Conservation (phyloP, 164 flowering plant genomes). For the Nymphaea colorata region DNA sequence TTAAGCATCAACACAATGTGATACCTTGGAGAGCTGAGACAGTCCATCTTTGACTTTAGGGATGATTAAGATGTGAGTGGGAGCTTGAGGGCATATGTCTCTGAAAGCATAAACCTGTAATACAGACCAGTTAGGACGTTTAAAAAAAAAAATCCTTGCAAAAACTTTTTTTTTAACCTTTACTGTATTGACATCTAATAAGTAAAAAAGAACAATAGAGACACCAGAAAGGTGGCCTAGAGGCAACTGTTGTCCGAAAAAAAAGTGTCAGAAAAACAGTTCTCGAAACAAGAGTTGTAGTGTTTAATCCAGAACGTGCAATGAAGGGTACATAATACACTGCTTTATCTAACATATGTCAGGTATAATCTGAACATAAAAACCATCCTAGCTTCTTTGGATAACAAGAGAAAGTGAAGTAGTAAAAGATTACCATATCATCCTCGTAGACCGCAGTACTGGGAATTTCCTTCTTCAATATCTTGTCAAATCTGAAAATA, state of each 20-base stretch:
- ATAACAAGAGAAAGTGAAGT: neutral
- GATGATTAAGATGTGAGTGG: constrained; percentile 72
- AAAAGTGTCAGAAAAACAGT: too few relatives aligned
- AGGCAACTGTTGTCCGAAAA: too few relatives aligned
- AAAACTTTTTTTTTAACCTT: too few relatives aligned
- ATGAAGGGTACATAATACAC: too few relatives aligned
- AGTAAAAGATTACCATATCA: constrained; percentile 31
- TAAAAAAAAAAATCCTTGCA: too few relatives aligned
- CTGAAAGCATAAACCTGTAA: constrained; percentile 84
- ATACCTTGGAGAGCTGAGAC: constrained; percentile 74
- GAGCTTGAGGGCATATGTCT: constrained; percentile 88
- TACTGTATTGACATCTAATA: too few relatives aligned
- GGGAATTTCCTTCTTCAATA: constrained; percentile 61
- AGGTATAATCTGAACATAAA: too few relatives aligned
- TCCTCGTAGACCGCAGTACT: constrained; percentile 46
- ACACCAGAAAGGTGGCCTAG: too few relatives aligned
- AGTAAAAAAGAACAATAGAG: too few relatives aligned
- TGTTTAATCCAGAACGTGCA: too few relatives aligned
- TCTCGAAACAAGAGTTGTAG: too few relatives aligned
- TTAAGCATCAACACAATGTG: neutral
- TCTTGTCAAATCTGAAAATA: constrained; percentile 55
- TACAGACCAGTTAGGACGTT: neutral
- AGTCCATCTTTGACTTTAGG: constrained; percentile 87
- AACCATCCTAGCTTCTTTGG: neutral
- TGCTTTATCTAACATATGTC: too few relatives aligned